These are phyloP conservation scores for Candida corydali DNA, from an alignment of 805 yeast species.

Conservation along the genomic window DNA sequence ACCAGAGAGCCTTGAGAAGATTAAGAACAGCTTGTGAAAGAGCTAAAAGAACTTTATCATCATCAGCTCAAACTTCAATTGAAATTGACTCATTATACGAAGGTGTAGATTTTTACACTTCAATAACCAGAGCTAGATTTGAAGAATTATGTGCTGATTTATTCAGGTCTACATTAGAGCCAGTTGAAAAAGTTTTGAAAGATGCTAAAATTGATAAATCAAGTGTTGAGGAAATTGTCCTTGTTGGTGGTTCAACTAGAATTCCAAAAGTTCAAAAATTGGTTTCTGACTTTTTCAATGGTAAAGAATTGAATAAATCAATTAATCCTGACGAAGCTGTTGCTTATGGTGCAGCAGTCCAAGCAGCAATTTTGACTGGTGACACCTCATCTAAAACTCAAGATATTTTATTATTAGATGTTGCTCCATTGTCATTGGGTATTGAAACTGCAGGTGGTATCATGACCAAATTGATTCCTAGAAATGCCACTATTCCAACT, in stretches of 20 bases:
- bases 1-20: conserved; percentile 85
- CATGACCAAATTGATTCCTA: conserved; percentile 90
- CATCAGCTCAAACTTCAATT: conserved; percentile 92
- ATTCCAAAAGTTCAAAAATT: conserved; percentile 97
- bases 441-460: conserved; percentile 97
- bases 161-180: conserved; percentile 91
- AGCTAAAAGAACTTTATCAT: conserved; percentile 94
- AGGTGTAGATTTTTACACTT: conserved; percentile 93
- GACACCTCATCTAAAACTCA: conserved; percentile 51
- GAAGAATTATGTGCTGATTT: conserved; percentile 93
- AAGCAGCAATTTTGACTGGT: conserved; percentile 96
- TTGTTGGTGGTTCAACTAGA: conserved; percentile 99
- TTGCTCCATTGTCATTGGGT: conserved; percentile 90
- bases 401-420: conserved; percentile 71
- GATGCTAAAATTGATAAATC: conserved; percentile 86
- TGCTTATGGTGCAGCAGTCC: conserved; percentile 99
- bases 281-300: conserved; percentile 84
- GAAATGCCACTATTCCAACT: conserved; percentile 95
- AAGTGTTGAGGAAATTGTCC: conserved; percentile 89
- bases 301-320: conserved; percentile 95
- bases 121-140: conserved; percentile 95
- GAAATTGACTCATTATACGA: conserved; percentile 94
- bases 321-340: conserved; percentile 99
- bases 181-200: conserved; percentile 92
- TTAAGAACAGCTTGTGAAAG: conserved; percentile 97